Conservation (phyloP, 495 filamentous ascomycete genomes). For the Podospora conica region DNA sequence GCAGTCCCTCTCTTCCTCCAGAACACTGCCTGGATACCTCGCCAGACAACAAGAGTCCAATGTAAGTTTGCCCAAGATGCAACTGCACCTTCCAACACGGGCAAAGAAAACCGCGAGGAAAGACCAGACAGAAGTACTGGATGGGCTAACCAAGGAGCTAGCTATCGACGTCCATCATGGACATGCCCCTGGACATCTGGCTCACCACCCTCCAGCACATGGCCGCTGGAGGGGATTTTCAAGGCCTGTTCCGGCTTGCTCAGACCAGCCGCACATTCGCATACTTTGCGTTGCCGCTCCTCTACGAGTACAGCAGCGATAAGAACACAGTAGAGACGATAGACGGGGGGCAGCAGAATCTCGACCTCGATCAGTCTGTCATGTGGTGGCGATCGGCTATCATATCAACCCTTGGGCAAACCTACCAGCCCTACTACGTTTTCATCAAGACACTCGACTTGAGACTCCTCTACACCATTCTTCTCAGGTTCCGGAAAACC, state of each 20-base stretch:
- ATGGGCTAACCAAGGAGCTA: no score
- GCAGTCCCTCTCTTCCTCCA: background rate
- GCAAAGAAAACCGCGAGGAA: no score
- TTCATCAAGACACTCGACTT: conserved; percentile 61
- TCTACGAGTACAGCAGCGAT: conserved; percentile 46
- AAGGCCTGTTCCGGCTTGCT: conserved; percentile 37
- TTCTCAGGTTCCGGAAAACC: conserved; percentile 18
- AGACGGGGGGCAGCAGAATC: no score
- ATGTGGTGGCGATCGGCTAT: conserved; percentile 65
- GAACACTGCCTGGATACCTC: background rate
- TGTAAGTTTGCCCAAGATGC: background rate
- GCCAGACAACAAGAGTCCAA: no score
- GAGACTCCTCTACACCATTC: conserved; percentile 50
- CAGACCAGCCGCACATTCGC: conserved; percentile 46
- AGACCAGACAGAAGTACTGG: no score
- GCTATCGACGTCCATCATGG: no score
- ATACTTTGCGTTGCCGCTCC: conserved; percentile 49
- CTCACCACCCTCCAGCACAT: background rate
- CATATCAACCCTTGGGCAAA: conserved; percentile 56
- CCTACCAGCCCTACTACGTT: conserved; percentile 61
- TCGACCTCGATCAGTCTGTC: conserved; percentile 49
- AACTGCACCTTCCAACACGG: conserved; percentile 4
- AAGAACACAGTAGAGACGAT: no score
- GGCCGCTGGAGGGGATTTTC: background rate
- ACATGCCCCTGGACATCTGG: conserved; percentile 58